Evolutionary conservation across 2,329 filamentous ascomycete species (phyloP), one percentile per base, ranked within the genome.

Genomic region (Fonsecaea multimorphosa): DNA sequence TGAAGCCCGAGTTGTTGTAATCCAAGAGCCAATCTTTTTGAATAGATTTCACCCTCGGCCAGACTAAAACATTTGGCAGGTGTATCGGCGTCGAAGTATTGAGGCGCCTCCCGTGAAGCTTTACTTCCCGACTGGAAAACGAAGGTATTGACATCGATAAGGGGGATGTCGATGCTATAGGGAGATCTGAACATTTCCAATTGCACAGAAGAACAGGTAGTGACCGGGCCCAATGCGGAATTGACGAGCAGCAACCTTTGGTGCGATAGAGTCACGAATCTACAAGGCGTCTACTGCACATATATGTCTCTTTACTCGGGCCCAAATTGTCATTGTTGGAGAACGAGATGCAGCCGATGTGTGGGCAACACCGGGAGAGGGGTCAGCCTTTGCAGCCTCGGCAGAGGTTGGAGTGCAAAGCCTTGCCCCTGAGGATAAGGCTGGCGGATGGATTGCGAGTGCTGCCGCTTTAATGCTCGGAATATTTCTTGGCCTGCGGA

Each of bases 1-100:
- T 57, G 46, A 14, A 67, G 61, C 2, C 56, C 55, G 9, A 67
- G 61, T 54, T 27, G 24, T 54, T 54, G 52, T 16, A 54, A 36
- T n/a, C 52, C 52, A 54, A 34, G 29, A 22, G 52, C 52, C 9
- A 54, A 4, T 19, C 52, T 31, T 32, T 54, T 54, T 1, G 32
- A 31, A 54, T 32, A 54, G 52, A 31, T 36, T 36, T 54, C 52
- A 54, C 16, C 52, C 29, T 54, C 27, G 3, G 52, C 27, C 2
- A 54, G 27, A 36, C 52, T 54, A 22, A 54, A 54, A 36, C 52
- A 54, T 54, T 54, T 54, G 9, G 29, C 32, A n/a, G 52, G 52
- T 3, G 14, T 32, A 16, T 54, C 52, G 11, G 52, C 52, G 27
- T 54, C 52, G n/a, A 54, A 54, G 52, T 54, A 54, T 22, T 54